These are phyloP conservation scores for Yarrowia sp. DNA, from an alignment of 805 yeast species.

Conservation along the genomic window DNA sequence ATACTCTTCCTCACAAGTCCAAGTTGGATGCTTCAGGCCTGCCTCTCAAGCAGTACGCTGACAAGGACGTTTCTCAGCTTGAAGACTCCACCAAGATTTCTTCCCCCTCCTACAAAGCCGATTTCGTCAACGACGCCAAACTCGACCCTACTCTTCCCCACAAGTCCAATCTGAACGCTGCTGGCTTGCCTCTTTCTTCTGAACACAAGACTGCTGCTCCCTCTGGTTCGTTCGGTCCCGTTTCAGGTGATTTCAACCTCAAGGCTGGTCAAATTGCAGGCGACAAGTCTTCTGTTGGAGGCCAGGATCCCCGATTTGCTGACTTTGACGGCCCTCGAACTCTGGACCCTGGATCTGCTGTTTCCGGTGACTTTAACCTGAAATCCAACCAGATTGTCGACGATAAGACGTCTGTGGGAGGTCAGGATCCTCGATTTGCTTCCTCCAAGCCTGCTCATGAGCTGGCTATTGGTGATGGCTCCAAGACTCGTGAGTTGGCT, in stretches of 20 bases:
- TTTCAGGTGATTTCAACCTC: slow-evolving; percentile 2
- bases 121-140: background rate
- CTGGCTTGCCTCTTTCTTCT: background rate
- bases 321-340: background rate
- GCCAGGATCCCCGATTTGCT: slow-evolving; percentile 2
- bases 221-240: background rate
- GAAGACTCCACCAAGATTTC: background rate
- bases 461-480: background rate
- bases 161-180: background rate
- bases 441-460: background rate
- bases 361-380: slow-evolving; percentile 1
- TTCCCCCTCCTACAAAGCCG: background rate
- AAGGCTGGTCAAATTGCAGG: background rate
- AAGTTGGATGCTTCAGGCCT: background rate
- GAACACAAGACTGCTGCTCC: too few relatives aligned
- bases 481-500: background rate
- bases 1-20: slow-evolving; percentile 1
- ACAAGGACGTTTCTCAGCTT: background rate
- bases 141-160: background rate
- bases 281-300: background rate
- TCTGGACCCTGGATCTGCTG: slow-evolving; percentile 11
- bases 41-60: background rate
- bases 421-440: background rate
- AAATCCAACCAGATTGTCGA: background rate
- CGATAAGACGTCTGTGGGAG: background rate